phyloP scores from a whole-genome alignment of 805 yeast genomes.

The Yamadazyma akitaensis region DNA sequence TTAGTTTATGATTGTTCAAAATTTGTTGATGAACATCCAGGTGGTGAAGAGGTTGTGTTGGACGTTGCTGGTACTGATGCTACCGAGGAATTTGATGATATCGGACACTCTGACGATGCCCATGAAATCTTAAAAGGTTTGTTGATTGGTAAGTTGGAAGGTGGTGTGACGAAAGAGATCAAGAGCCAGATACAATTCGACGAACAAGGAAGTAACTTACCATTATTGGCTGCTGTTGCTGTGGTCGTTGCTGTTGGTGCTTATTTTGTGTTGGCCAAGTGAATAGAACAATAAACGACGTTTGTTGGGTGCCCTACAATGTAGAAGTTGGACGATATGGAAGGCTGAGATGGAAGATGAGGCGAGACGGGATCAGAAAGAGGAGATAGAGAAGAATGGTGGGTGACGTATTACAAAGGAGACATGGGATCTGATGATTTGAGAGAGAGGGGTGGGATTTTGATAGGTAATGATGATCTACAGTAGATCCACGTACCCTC shows the following conservation, averaged over 20 bases:
- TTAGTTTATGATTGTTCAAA: slow-evolving; percentile 38
- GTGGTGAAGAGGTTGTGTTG: slow-evolving; percentile 45
- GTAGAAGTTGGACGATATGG: neutral
- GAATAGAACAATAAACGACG: slow-evolving; percentile 1
- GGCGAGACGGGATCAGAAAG: neutral
- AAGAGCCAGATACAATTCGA: slow-evolving; percentile 21
- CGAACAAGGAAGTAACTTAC: slow-evolving; percentile 19
- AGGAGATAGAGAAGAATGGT: neutral
- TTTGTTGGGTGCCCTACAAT: neutral
- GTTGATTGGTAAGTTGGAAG: slow-evolving; percentile 77
- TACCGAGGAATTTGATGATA: slow-evolving; percentile 56
- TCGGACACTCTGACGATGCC: slow-evolving; percentile 98
- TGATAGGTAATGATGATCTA: too few relatives aligned
- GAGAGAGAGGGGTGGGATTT: too few relatives aligned
- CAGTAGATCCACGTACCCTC: neutral
- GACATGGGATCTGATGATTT: neutral
- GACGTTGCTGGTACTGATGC: slow-evolving; percentile 45
- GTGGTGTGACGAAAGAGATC: slow-evolving; percentile 40
- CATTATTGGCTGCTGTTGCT: slow-evolving; percentile 32
- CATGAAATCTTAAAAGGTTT: slow-evolving; percentile 66
- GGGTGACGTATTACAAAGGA: neutral
- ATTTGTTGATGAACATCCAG: slow-evolving; percentile 47
- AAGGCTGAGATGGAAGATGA: neutral
- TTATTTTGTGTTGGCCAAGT: slow-evolving; percentile 32
- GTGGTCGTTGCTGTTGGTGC: slow-evolving; percentile 40